These are phyloP conservation scores for Podila horticola DNA, from an alignment of 192 early-diverging fungal species.

Conservation along the genomic window DNA sequence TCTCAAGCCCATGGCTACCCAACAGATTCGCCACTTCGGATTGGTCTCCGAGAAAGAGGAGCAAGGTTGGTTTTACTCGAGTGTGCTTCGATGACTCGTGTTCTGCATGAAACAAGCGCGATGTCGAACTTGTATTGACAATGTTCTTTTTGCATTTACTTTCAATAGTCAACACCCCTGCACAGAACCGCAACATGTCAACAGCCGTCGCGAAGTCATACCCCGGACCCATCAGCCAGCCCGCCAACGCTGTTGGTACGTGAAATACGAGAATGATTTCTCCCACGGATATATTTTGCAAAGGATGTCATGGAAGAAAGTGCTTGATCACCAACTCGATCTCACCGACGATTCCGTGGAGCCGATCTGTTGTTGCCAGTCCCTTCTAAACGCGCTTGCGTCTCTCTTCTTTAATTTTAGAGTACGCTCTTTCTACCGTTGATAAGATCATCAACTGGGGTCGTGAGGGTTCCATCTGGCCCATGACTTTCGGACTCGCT, in stretches of 20 bases:
- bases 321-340: background rate
- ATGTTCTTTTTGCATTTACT: background rate
- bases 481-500: conserved; percentile 78
- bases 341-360: background rate
- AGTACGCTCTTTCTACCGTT: conserved; percentile 89
- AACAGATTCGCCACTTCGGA: conserved; percentile 49
- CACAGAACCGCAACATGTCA: conserved; percentile 46
- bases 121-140: background rate
- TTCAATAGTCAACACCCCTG: conserved; percentile 19
- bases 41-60: conserved; percentile 51
- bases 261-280: background rate
- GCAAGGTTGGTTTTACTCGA: conserved; percentile 22
- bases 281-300: background rate
- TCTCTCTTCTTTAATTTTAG: conserved; percentile 37
- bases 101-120: background rate
- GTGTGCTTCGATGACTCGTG: background rate
- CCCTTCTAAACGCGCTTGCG: background rate
- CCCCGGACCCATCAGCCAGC: conserved; percentile 48
- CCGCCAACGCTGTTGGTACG: conserved; percentile 51
- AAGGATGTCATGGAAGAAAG: background rate
- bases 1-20: conserved; percentile 46
- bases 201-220: conserved; percentile 52
- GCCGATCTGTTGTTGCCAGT: background rate
- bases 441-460: conserved; percentile 95
- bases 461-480: conserved; percentile 92